Base-by-base conservation (phyloP, 352 stramenopile genomes). In the Paralagenidium karlingii region DNA sequence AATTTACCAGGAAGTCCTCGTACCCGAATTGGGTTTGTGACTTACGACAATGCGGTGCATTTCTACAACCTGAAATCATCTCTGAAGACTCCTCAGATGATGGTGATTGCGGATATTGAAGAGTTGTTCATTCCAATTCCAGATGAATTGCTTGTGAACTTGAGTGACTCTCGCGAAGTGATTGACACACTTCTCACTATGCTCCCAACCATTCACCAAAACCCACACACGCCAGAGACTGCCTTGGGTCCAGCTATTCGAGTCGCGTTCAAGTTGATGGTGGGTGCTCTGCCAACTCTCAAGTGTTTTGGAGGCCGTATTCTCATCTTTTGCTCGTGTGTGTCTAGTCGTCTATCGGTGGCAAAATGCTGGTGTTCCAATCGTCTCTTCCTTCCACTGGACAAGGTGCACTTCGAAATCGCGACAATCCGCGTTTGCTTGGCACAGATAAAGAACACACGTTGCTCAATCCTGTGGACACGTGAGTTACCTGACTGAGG, bases 91-190 rank as follows among this genome's bases (percentile, higher is more conserved):
- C 78, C 78, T 16, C 78, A 92, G 52, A 92, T 92, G 78, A 92
- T 93, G 76, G 71, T 93, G 21, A 65, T 93, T 34, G 68, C 79
- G 21, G 79, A 93, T 45, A 51, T 93, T 18, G 78, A 93, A 25
- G 79, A 93, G 31, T 65, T 90, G 1, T 93, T 93, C 58, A 90
- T 89, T 39, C 79, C 79, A n/a, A 89, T 93, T 32, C 79, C 79
- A 10, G 95, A 99, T 51, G 92, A 99, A 61, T 63, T 99, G 33
- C 71, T 99, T 30, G 95, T 99, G 9, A 99, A 99, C 63, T 58
- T 99, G 38, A 84, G 77, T 26, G 77, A 99, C 51, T 96, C 76
- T 28, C 74, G 94, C 26, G 67, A 90, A 9, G 67, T 98, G 9
- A 68, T 99, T 13, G 94, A 99, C 29, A 62, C 70, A 30, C 86